Conservation (phyloP, 768 basidiomycete species). For the Trametes cingulata region DNA sequence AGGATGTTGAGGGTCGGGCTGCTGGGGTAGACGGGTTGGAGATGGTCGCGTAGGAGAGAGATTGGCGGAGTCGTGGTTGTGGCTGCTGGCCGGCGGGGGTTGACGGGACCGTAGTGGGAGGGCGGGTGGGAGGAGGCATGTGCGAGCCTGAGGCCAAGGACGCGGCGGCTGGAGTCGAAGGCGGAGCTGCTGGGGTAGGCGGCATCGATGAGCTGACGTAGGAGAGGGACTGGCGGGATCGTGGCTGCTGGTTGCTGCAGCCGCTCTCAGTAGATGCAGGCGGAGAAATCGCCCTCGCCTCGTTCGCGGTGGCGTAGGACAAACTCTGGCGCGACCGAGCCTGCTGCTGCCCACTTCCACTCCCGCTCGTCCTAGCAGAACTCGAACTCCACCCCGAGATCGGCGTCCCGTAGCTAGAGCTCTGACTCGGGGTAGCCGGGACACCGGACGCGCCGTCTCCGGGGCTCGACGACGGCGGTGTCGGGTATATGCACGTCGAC, state of each 20-base stretch:
- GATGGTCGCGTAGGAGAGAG: background rate
- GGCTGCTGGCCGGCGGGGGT: too few species aligned
- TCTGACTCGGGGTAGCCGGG: background rate
- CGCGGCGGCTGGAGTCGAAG: too few species aligned
- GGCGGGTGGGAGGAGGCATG: too few species aligned
- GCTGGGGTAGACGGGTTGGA: background rate
- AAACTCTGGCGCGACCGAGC: too few species aligned
- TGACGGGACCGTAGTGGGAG: too few species aligned
- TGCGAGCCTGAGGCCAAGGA: too few species aligned
- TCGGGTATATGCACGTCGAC: conserved; percentile 7
- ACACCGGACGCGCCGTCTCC: background rate
- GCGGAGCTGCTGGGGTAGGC: background rate
- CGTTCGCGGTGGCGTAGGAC: too few species aligned
- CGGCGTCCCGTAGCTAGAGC: background rate
- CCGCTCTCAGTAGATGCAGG: background rate
- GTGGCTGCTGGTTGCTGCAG: background rate
- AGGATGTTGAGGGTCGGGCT: too few species aligned
- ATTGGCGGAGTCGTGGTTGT: background rate
- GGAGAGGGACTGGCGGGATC: background rate
- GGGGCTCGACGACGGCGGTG: background rate
- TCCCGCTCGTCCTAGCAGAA: too few species aligned
- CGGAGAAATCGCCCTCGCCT: too few species aligned
- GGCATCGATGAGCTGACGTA: background rate
- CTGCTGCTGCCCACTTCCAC: too few species aligned
- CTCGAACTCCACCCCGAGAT: too few species aligned